Base-by-base conservation (phyloP, 2,329 filamentous ascomycete species). In the Aspergillus piperis region DNA sequence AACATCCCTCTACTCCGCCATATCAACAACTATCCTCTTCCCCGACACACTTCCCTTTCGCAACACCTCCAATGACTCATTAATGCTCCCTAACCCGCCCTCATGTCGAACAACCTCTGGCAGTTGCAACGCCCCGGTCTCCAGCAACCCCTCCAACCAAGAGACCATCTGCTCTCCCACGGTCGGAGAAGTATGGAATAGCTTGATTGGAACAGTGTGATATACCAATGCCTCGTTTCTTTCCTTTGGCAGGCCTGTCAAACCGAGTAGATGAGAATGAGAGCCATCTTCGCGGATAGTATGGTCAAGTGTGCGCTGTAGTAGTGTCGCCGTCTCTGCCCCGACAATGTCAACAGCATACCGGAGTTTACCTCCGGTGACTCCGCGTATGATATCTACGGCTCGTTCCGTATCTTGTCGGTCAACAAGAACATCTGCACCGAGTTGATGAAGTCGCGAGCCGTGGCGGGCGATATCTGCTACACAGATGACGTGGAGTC, bases 171-270 rank as follows among this genome's bases (percentile, higher is more conserved):
- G 80, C 63, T 87, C 83, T 0, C 90, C 90, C 0, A 92, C 79
- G 1, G 80, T 79, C 0, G 86, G 83, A 0, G 87, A 81, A 60
- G 89, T 86, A 69, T 93, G 90, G 68, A 91, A 92, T 3, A 91
- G 69, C 73, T 92, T 92, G 62, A 93, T 90, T 0, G 90, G 90
- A 0, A 92, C 87, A 0, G 81, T 85, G 68, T 91, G 89, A 59
- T 86, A 82, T 5, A 78, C 71, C 0, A 86, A 78, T 0, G 81
- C 81, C 0, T 74, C 56, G 0, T 74, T 73, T 1, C 75, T 73
- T 3, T 76, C 77, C 68, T 90, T 90, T 0, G 90, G 90, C 3
- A 91, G 65, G 0, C 89, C 89, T 0, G 86, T 86, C 48, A 92
- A 67, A 0, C 89, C 89, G 0, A 92, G 81, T 0, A 92, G 77